Evolutionary conservation across 805 yeast genomes (phyloP), one percentile per base, ranked within the genome.

Genomic region (Saccharomycopsis fermentans): DNA sequence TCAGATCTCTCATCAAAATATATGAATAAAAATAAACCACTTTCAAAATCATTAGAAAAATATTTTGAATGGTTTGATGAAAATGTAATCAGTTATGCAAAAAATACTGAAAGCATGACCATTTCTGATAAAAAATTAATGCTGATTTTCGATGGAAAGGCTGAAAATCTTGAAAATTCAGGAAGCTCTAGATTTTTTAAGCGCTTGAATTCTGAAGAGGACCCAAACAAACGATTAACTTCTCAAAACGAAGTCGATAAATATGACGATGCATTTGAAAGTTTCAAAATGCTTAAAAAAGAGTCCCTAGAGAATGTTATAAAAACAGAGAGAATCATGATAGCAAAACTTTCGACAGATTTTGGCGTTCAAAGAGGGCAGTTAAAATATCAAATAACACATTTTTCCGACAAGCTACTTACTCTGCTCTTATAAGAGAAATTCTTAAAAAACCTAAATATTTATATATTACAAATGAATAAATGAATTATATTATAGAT

Each of bases 11-110:
- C 5, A 76, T 75, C 16, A 65, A 83, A 3, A 55, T 74, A 11
- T 14, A 24, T 36, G 8, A 43, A 17, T 47, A 29, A 55, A 66
- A 69, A 14, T 81, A 89, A 85, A 70, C 74, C 48, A 76, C 76
- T n/a, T 64, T 65, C 1, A 72, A 78, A 58, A 72, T 77, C 2
- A 73, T 43, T 61, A n/a, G 55, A 73, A 3, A 67, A 72, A 29
- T 86, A 82, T 67, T 67, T 83, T 29, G 71, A 75, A 24, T 80
- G 86, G 82, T 74, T 79, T 55, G 70, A 74, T 55, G 73, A 73
- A 9, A 68, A 67, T 40, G 55, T 74, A 14, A 63, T 73, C 2
- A 63, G 66, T 32, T 59, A 63, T 4, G 52, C 57, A 6, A 63
- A 71, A 17, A 67, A 71, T 68, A 68, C 70, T 19, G 68, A 68